Evolutionary conservation across 2,329 filamentous ascomycete genomes (phyloP).

Genomic region (Xenoacremonium recifei): DNA sequence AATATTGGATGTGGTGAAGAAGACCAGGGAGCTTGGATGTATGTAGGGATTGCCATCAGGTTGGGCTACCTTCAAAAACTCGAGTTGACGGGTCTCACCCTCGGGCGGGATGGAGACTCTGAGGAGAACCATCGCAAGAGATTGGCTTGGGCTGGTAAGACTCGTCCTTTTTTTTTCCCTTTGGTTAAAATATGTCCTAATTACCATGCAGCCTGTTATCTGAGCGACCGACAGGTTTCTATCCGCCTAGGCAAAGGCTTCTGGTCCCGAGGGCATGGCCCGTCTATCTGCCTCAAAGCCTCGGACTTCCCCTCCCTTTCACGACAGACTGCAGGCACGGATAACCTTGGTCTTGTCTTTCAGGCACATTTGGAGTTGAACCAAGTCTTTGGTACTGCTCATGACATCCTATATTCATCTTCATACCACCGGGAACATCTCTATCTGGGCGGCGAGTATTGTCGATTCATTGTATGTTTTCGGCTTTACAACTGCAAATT

Average conservation of each 20-base stretch:
- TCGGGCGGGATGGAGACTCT: slow-evolving; percentile 57
- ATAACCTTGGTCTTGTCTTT: slow-evolving; percentile 67
- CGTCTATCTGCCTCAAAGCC: slow-evolving; percentile 61
- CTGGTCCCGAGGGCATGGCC: slow-evolving; percentile 70
- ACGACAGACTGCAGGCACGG: slow-evolving; percentile 55
- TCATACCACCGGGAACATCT: slow-evolving; percentile 67
- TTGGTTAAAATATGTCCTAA: no score
- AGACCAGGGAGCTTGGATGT: slow-evolving; percentile 75
- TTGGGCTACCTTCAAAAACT: slow-evolving; percentile 69
- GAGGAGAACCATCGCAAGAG: slow-evolving; percentile 61
- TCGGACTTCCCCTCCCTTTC: slow-evolving; percentile 68
- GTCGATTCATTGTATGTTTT: slow-evolving; percentile 59
- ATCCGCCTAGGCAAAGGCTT: slow-evolving; percentile 71
- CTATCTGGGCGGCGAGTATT: slow-evolving; percentile 69
- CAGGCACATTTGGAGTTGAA: slow-evolving; percentile 71
- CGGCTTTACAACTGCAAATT: background rate
- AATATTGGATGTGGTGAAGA: slow-evolving; percentile 71
- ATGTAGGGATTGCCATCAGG: slow-evolving; percentile 67
- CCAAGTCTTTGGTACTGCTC: slow-evolving; percentile 70
- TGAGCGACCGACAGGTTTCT: slow-evolving; percentile 66
- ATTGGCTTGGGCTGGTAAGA: slow-evolving; percentile 63
- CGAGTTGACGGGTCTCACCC: slow-evolving; percentile 67
- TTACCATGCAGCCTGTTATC: slow-evolving; percentile 52
- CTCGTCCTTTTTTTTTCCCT: background rate
- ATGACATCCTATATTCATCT: slow-evolving; percentile 71